phyloP scores from a whole-genome alignment of 108 stramenopile species.

The Conticribra weissflogii region DNA sequence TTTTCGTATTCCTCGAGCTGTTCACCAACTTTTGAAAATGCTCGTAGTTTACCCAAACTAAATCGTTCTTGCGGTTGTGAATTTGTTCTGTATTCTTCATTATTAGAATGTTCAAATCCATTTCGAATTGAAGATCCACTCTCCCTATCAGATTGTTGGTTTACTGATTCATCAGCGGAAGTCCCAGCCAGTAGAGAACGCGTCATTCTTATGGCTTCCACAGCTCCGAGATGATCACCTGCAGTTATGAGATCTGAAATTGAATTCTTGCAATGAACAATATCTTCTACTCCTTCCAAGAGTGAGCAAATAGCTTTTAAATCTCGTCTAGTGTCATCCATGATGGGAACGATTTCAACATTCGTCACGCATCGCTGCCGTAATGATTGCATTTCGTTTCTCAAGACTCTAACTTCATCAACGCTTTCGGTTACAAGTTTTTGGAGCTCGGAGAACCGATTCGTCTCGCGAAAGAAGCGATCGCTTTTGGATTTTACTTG shows the following conservation, averaged over 20 bases:
- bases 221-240: slow-evolving; percentile 75
- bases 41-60: slow-evolving; percentile 53
- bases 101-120: too few species aligned
- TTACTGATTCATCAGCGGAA: slow-evolving; percentile 9
- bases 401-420: slow-evolving; percentile 65
- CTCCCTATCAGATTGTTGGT: slow-evolving; percentile 6
- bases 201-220: slow-evolving; percentile 75
- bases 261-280: slow-evolving; percentile 65
- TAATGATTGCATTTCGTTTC: slow-evolving; percentile 52
- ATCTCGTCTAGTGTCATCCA: slow-evolving; percentile 60
- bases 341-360: slow-evolving; percentile 58
- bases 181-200: slow-evolving; percentile 54
- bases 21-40: slow-evolving; percentile 63
- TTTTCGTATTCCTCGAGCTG: slow-evolving; percentile 84
- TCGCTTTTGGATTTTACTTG: slow-evolving; percentile 77
- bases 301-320: slow-evolving; percentile 57
- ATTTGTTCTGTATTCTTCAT: not conserved
- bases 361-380: slow-evolving; percentile 60
- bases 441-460: slow-evolving; percentile 79
- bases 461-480: slow-evolving; percentile 88
- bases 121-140: slow-evolving; percentile 1
- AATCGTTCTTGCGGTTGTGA: slow-evolving; percentile 31
- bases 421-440: slow-evolving; percentile 62
- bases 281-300: slow-evolving; percentile 75
- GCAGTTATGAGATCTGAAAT: slow-evolving; percentile 74